Base-by-base conservation (phyloP, 1,284 basidiomycete genomes). In the Apiotrichum porosum region DNA sequence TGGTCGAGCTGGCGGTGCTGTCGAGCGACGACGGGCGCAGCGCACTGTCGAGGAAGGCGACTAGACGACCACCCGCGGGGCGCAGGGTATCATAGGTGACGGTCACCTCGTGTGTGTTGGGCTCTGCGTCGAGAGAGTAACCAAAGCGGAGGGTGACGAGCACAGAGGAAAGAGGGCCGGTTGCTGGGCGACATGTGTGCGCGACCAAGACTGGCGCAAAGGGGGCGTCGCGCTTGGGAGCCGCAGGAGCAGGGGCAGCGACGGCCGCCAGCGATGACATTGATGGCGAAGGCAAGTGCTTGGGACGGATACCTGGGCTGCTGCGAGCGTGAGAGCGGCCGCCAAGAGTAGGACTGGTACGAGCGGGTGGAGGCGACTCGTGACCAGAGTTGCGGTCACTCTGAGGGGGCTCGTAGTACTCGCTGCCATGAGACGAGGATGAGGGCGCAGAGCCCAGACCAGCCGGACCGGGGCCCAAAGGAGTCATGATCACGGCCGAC, bases 91-190 rank as follows among this genome's bases (percentile, higher is more conserved):
- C 57, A 9, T 60, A 37, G 4, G 61, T 57, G 10, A 65, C 35
- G 1, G 52, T 61, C n/a, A 65, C 52, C 3, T 44, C 40, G 33
- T 53, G 52, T 17, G 61, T 63, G 36, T 54, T 54, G n/a, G 59
- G 59, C 17, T 47, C 50, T 1, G 56, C 47, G 23, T 56, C 52
- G 23, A 61, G 54, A 15, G 51, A 58, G 49, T 56, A 65, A 6
- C 54, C 54, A 40, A 63, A 65, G 35, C 60, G 56, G 1, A 65
- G 51, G 1, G 49, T 63, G 28, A 65, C 44, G 12, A 65, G 47
- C 3, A 55, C 39, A 3, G 21, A 32, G 13, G 48, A 45, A 6
- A 10, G 6, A 12, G 34, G 9, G 21, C 50, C 46, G 1, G 36
- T 40, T 3, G 45, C 31, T 6, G 41, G 36, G 24, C 51, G 51